phyloP scores from a whole-genome alignment of 345 rosid genomes.

The Moricandia moricandioides region DNA sequence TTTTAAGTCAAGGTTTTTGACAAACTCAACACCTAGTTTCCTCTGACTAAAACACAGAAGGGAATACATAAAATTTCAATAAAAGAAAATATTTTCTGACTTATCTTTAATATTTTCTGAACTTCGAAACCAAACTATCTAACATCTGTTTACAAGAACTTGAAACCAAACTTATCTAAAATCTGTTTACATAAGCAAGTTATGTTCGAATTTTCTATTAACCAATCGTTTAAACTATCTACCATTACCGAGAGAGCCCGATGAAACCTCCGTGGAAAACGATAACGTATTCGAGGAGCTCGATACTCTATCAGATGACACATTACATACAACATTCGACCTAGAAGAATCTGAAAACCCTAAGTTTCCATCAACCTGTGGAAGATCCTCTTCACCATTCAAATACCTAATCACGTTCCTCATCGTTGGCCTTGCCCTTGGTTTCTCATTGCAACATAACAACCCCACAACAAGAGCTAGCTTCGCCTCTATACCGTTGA shows the following conservation, averaged over 20 bases:
- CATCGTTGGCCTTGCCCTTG: conserved; percentile 28
- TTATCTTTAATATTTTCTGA: no score
- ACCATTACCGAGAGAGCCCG: conserved; percentile 15
- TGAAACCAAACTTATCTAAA: not conserved
- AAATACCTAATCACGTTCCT: conserved; percentile 30
- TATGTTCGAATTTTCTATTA: not conserved
- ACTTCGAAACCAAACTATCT: no score
- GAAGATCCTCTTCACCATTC: conserved; percentile 26
- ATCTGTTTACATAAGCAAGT: not conserved
- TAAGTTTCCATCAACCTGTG: conserved; percentile 11
- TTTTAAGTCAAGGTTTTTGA: no score
- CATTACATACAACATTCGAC: conserved; percentile 16
- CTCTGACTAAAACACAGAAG: no score
- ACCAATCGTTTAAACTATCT: not conserved
- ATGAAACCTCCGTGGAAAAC: not conserved
- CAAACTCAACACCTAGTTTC: no score
- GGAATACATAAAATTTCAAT: no score
- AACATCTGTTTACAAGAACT: no score
- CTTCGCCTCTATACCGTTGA: conserved; percentile 22
- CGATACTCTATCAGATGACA: conserved; percentile 22
- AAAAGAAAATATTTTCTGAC: no score
- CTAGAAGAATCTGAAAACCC: conserved; percentile 11
- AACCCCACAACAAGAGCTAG: conserved; percentile 27
- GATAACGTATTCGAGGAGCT: conserved; percentile 10
- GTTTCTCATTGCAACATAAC: conserved; percentile 29